These are phyloP conservation scores for Candida cerambycidarum DNA, from an alignment of 805 yeast species.

Conservation along the genomic window DNA sequence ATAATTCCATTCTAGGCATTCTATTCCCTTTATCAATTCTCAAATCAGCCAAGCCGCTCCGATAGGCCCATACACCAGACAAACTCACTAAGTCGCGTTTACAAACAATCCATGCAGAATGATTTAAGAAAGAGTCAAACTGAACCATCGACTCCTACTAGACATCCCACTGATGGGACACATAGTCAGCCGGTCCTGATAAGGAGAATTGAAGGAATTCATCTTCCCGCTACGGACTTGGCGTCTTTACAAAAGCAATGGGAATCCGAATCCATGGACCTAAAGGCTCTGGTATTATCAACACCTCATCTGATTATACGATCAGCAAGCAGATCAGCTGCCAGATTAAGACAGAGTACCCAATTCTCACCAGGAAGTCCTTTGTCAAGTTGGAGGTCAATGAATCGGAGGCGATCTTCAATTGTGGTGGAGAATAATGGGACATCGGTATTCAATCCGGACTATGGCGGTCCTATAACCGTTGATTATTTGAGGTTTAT, in stretches of 20 bases:
- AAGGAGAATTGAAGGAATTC: background rate
- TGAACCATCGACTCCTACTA: slow-evolving; percentile 22
- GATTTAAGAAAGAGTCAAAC: slow-evolving; percentile 10
- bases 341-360: background rate
- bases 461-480: slow-evolving; percentile 37
- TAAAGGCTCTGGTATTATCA: slow-evolving; percentile 1
- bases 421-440: slow-evolving; percentile 24
- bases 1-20: no score
- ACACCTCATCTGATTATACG: slow-evolving; percentile 7
- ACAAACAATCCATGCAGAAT: background rate
- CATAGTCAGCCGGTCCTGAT: slow-evolving; percentile 2
- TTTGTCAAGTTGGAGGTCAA: slow-evolving; percentile 20
- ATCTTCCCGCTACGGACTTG: slow-evolving; percentile 11
- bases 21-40: no score
- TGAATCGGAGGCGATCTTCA: slow-evolving; percentile 29
- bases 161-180: slow-evolving; percentile 1
- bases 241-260: slow-evolving; percentile 6
- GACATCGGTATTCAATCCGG: slow-evolving; percentile 24
- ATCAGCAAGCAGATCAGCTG: slow-evolving; percentile 7
- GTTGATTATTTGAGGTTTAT: slow-evolving; percentile 36
- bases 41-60: no score
- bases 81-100: no score
- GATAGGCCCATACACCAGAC: no score
- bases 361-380: slow-evolving; percentile 2
- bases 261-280: slow-evolving; percentile 2